Conservation (phyloP, 2,329 filamentous ascomycete genomes). For the Neonectria punicea region DNA sequence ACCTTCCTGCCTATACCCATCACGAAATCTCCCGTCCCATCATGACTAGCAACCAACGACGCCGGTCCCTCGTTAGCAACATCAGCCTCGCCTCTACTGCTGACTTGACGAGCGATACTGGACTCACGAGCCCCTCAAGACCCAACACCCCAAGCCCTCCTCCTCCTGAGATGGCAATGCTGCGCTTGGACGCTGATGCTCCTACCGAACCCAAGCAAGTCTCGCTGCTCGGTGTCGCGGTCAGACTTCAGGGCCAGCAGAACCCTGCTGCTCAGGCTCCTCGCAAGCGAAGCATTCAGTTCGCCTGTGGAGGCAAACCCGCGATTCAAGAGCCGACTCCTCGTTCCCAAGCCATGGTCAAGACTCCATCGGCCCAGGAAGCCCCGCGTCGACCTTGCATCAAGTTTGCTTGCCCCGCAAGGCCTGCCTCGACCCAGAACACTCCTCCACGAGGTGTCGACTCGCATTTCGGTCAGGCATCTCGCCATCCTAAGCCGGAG, state of each 20-base stretch:
- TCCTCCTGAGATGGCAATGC: slow-evolving; percentile 67
- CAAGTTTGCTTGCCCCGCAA: slow-evolving; percentile 78
- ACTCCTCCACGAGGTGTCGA: slow-evolving; percentile 47
- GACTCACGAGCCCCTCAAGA: slow-evolving; percentile 87
- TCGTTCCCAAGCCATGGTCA: slow-evolving; percentile 47
- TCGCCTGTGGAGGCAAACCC: slow-evolving; percentile 80
- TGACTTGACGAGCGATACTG: slow-evolving; percentile 94
- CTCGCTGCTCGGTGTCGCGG: slow-evolving; percentile 39
- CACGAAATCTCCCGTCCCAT: slow-evolving; percentile 36
- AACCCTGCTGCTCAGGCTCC: slow-evolving; percentile 53
- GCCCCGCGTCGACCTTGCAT: slow-evolving; percentile 70
- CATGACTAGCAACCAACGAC: slow-evolving; percentile 52
- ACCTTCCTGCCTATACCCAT: slow-evolving; percentile 52
- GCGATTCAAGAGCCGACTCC: slow-evolving; percentile 55
- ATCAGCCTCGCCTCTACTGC: slow-evolving; percentile 84
- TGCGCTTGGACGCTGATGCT: slow-evolving; percentile 51
- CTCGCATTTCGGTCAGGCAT: slow-evolving; percentile 14
- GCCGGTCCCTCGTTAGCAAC: slow-evolving; percentile 81
- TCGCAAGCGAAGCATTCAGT: slow-evolving; percentile 91
- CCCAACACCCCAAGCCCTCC: slow-evolving; percentile 91
- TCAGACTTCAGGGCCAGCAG: slow-evolving; percentile 45
- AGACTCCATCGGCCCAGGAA: slow-evolving; percentile 49
- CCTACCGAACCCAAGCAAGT: slow-evolving; percentile 40
- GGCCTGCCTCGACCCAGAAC: slow-evolving; percentile 56
- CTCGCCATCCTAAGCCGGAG: slow-evolving; percentile 33